A percentile compares a stretch with the other conserved stretches of the same genome.
phyloP scores from a whole-genome alignment of 805 yeast species.

The Pichia paraexigua region DNA sequence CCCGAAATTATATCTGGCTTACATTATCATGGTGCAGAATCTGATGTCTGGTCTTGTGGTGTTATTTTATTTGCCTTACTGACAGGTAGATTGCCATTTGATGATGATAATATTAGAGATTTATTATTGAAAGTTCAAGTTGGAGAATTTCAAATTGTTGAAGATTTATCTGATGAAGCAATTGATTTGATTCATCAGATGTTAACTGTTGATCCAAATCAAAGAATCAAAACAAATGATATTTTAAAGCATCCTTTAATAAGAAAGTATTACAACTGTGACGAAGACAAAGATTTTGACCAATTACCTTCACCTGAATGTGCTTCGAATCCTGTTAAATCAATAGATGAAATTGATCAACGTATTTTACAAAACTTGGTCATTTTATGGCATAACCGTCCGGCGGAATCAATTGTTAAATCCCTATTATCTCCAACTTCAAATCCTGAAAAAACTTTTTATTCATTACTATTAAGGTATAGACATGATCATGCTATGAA shows the following conservation, averaged over 20 bases:
- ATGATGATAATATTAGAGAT: slow-evolving; percentile 89
- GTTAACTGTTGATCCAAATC: slow-evolving; percentile 73
- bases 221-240: slow-evolving; percentile 70
- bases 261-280: slow-evolving; percentile 56
- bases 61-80: slow-evolving; percentile 86
- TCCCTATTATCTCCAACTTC: slow-evolving; percentile 23
- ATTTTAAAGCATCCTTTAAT: slow-evolving; percentile 78
- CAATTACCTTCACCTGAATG: slow-evolving; percentile 49
- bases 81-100: slow-evolving; percentile 94
- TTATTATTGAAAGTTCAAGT: slow-evolving; percentile 83
- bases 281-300: slow-evolving; percentile 25
- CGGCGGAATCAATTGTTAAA: slow-evolving; percentile 28
- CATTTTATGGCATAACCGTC: slow-evolving; percentile 51
- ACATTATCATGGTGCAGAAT: slow-evolving; percentile 92
- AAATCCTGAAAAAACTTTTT: slow-evolving; percentile 33
- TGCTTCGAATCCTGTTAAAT: slow-evolving; percentile 39
- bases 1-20: slow-evolving; percentile 97
- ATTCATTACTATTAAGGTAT: slow-evolving; percentile 29
- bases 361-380: slow-evolving; percentile 48
- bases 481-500: slow-evolving; percentile 26
- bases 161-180: slow-evolving; percentile 72
- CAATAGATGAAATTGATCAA: slow-evolving; percentile 40
- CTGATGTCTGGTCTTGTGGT: slow-evolving; percentile 98
- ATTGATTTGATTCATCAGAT: slow-evolving; percentile 74
- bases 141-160: slow-evolving; percentile 81